phyloP scores from a whole-genome alignment of 495 filamentous ascomycete genomes.

The Lindgomyces ingoldianus region DNA sequence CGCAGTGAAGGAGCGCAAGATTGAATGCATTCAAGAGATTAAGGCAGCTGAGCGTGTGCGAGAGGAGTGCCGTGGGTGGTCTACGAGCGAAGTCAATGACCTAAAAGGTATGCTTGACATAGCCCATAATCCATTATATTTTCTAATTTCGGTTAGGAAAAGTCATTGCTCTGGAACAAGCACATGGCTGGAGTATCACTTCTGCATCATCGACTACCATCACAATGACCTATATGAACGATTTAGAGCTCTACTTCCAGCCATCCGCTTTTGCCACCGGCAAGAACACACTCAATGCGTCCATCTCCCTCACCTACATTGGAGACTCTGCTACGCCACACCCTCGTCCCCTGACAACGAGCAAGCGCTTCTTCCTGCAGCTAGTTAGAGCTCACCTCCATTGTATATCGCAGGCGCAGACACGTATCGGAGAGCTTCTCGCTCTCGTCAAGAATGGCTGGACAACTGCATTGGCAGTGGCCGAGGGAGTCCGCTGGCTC shows the following conservation, averaged over 20 bases:
- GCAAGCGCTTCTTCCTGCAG: slow-evolving; percentile 72
- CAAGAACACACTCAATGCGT: slow-evolving; percentile 37
- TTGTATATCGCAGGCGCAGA: slow-evolving; percentile 52
- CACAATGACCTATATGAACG: slow-evolving; percentile 74
- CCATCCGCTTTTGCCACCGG: slow-evolving; percentile 56
- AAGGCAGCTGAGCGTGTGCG: slow-evolving; percentile 78
- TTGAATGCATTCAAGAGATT: slow-evolving; percentile 70
- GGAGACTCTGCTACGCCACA: slow-evolving; percentile 46
- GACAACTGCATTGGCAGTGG: slow-evolving; percentile 56
- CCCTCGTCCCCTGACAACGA: slow-evolving; percentile 48
- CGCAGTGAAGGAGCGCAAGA: slow-evolving; percentile 62
- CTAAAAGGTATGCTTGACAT: slow-evolving; percentile 63
- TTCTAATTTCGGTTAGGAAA: slow-evolving; percentile 52
- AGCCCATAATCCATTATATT: neutral
- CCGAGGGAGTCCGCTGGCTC: slow-evolving; percentile 57
- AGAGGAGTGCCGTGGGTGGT: slow-evolving; percentile 89
- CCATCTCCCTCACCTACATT: slow-evolving; percentile 53
- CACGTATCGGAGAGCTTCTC: slow-evolving; percentile 58
- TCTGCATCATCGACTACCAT: slow-evolving; percentile 59
- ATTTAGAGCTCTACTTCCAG: slow-evolving; percentile 78
- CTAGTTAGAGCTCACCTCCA: slow-evolving; percentile 61
- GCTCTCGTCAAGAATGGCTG: slow-evolving; percentile 58
- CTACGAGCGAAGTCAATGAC: slow-evolving; percentile 68
- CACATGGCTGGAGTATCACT: slow-evolving; percentile 76
- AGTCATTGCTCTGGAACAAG: slow-evolving; percentile 65